Evolutionary conservation across 164 flowering plant genomes (phyloP).

Genomic region (Vitis amurensis): DNA sequence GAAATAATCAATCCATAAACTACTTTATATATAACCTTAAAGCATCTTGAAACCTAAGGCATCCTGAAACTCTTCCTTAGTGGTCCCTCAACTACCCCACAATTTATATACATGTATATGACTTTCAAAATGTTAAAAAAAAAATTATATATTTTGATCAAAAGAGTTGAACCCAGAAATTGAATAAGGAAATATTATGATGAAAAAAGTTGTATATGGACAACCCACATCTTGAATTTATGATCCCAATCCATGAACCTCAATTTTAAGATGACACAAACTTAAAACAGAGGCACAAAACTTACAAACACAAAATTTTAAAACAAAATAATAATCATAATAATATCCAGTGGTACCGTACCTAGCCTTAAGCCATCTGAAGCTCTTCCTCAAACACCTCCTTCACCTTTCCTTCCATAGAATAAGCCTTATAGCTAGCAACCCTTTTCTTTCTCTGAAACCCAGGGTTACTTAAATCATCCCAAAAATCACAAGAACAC

Average conservation of each 20-base stretch:
- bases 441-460: slow-evolving; percentile 61
- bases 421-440: slow-evolving; percentile 50
- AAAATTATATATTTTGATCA: neutral
- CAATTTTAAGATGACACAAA: no score
- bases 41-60: no score
- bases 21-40: no score
- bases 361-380: slow-evolving; percentile 47
- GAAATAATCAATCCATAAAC: no score
- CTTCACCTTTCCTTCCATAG: slow-evolving; percentile 46
- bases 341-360: slow-evolving; percentile 37
- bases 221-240: neutral
- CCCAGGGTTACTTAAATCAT: slow-evolving; percentile 40
- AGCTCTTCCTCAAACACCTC: slow-evolving; percentile 45
- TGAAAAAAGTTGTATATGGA: neutral
- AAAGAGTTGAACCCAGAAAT: no score
- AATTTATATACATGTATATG: no score
- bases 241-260: neutral
- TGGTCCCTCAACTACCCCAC: neutral
- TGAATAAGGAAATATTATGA: neutral
- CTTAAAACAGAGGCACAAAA: no score
- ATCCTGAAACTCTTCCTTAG: no score
- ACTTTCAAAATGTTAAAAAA: no score
- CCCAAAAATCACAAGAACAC: no score
- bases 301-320: no score
- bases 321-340: slow-evolving; percentile 18